Base-by-base conservation (phyloP, 768 basidiomycete genomes). In the Trametes gibbosa region DNA sequence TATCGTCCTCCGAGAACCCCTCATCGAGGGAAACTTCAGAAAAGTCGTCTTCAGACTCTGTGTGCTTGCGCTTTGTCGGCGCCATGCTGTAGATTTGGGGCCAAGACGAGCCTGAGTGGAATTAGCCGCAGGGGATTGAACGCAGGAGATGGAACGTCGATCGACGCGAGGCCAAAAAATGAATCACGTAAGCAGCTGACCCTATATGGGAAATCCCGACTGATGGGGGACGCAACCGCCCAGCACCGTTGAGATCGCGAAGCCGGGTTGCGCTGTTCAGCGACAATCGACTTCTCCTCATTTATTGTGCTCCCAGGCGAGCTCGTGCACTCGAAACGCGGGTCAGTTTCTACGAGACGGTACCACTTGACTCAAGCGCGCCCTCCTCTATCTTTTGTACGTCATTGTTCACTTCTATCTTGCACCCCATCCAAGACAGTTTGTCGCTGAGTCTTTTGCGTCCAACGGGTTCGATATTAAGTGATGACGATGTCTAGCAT, bases 1-100 rank as follows among this genome's bases (percentile, higher is more conserved):
- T 64, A 43, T 82, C 80, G 37, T 74, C 71, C 41, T 77, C 67
- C 8, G 63, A 63, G 46, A 45, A 13, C 17, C 27, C 54, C 3
- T 60, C 39, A 23, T 55, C 53, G 16, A 58, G 42, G 40, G 59
- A 57, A n/a, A 61, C 49, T 19, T 61, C 63, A 5, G 56, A 64
- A 13, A 37, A 55, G 21, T 40, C 57, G 21, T 37, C 25, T 14
- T 50, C 59, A 19, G 56, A 58, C 2, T 53, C 57, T 2, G 57
- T 48, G 35, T 43, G 58, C 24, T 57, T 65, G 4, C 64, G 37
- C 35, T 65, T 65, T 3, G 29, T 19, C 5, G 54, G 40, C 4
- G 52, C 53, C 64, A 65, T 59, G 21, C 3, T 23, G 29, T 17
- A 34, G 12, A 9, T 12, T 13, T 5, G 17, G 3, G 6, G 16